phyloP scores from a whole-genome alignment of 345 rosid species.

The Populus davidiana region DNA sequence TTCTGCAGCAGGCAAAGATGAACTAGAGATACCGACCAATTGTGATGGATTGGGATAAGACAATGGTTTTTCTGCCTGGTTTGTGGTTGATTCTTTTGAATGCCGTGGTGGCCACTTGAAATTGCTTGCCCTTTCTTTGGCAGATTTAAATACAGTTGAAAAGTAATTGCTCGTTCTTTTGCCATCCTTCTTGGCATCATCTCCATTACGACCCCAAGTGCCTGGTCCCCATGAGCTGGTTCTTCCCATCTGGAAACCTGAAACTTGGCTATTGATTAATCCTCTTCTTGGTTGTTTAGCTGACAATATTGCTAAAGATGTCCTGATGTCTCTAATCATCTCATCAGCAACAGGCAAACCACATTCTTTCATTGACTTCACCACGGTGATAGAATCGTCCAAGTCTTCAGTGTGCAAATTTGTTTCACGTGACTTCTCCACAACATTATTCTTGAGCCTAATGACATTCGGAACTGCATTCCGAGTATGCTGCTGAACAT shows the following conservation, averaged over 20 bases:
- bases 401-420: constrained; percentile 68
- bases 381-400: constrained; percentile 71
- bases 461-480: constrained; percentile 70
- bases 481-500: constrained; percentile 76
- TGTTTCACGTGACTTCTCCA: constrained; percentile 55
- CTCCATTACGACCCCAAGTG: constrained; percentile 40
- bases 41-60: constrained; percentile 23
- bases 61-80: constrained; percentile 26
- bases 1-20: constrained; percentile 41
- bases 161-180: constrained; percentile 43
- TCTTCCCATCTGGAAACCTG: constrained; percentile 44
- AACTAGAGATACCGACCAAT: constrained; percentile 36
- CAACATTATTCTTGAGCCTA: constrained; percentile 50
- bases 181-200: constrained; percentile 34
- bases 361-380: constrained; percentile 76
- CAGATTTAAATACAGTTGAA: constrained; percentile 59
- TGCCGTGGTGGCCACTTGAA: constrained; percentile 74
- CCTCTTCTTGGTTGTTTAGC: constrained; percentile 66
- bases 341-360: constrained; percentile 72
- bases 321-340: constrained; percentile 74
- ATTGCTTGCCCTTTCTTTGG: constrained; percentile 67
- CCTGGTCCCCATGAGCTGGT: constrained; percentile 47
- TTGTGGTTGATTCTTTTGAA: constrained; percentile 35
- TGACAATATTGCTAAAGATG: constrained; percentile 63
- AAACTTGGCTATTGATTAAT: constrained; percentile 33